phyloP scores from a whole-genome alignment of 495 filamentous ascomycete genomes.

The Cercophora newfieldiana region DNA sequence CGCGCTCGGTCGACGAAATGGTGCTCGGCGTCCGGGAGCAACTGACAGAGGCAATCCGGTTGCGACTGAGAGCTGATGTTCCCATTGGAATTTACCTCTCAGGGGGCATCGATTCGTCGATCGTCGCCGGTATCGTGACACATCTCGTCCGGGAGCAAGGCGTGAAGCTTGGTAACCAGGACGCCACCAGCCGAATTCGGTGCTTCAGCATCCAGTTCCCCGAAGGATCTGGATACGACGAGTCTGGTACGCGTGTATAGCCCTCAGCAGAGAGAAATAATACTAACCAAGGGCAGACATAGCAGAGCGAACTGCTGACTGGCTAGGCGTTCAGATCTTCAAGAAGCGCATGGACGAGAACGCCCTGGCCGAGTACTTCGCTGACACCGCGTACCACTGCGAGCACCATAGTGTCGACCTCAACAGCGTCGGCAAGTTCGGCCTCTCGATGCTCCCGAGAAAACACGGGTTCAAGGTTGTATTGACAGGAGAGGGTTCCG shows the following conservation, averaged over 20 bases:
- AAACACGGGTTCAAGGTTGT: constrained; percentile 51
- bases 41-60: constrained; percentile 46
- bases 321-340: constrained; percentile 48
- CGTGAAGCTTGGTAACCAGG: constrained; percentile 37
- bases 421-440: constrained; percentile 50
- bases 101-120: constrained; percentile 56
- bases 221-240: constrained; percentile 44
- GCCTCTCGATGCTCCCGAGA: constrained; percentile 43
- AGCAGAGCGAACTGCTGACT: constrained; percentile 52
- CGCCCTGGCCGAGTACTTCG: constrained; percentile 45
- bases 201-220: constrained; percentile 54
- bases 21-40: constrained; percentile 45
- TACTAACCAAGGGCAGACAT: constrained; percentile 33
- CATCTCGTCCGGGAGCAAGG: constrained; percentile 46
- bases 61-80: constrained; percentile 55
- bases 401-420: constrained; percentile 50
- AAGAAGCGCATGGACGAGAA: constrained; percentile 48
- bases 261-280: neutral
- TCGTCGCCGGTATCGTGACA: constrained; percentile 53
- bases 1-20: constrained; percentile 45
- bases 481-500: constrained; percentile 54
- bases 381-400: constrained; percentile 50
- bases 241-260: constrained; percentile 38
- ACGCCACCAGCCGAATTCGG: constrained; percentile 30
- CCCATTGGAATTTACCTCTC: constrained; percentile 53